Conservation (phyloP, 2,329 filamentous ascomycete genomes). For the Talaromyces sp. region DNA sequence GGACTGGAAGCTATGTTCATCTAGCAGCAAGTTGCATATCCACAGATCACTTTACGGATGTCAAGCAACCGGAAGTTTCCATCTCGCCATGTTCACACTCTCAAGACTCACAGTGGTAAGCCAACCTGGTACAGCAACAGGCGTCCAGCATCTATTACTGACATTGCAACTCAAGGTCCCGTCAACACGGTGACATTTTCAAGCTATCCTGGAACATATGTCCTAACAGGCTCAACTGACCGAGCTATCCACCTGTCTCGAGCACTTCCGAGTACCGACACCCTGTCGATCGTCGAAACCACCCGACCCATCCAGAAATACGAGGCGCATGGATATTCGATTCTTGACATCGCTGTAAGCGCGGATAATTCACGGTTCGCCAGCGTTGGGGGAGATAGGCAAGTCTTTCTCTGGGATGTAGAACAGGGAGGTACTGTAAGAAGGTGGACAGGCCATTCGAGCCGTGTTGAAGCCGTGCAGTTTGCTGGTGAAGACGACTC, state of each 20-base stretch:
- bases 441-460: constrained; percentile 69
- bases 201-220: constrained; percentile 67
- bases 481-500: constrained; percentile 75
- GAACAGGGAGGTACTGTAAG: constrained; percentile 71
- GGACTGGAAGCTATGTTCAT: background rate
- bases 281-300: constrained; percentile 31
- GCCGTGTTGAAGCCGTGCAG: constrained; percentile 71
- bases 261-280: constrained; percentile 40
- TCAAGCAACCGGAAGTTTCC: constrained; percentile 35
- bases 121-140: background rate
- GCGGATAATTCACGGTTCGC: constrained; percentile 79
- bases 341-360: constrained; percentile 73
- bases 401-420: constrained; percentile 94
- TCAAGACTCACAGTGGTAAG: constrained; percentile 46
- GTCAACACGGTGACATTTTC: constrained; percentile 72
- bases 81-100: constrained; percentile 39
- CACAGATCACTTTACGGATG: constrained; percentile 22
- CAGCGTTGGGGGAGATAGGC: constrained; percentile 83
- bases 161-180: constrained; percentile 51
- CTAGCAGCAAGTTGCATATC: background rate
- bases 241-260: constrained; percentile 85
- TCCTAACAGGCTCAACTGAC: constrained; percentile 84
- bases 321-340: constrained; percentile 84
- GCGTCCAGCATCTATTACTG: background rate
- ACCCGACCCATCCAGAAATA: constrained; percentile 76